A percentile compares a stretch with the other conserved stretches of the same genome.
Conservation (phyloP, 805 yeast genomes). For the Candida saitoana region DNA sequence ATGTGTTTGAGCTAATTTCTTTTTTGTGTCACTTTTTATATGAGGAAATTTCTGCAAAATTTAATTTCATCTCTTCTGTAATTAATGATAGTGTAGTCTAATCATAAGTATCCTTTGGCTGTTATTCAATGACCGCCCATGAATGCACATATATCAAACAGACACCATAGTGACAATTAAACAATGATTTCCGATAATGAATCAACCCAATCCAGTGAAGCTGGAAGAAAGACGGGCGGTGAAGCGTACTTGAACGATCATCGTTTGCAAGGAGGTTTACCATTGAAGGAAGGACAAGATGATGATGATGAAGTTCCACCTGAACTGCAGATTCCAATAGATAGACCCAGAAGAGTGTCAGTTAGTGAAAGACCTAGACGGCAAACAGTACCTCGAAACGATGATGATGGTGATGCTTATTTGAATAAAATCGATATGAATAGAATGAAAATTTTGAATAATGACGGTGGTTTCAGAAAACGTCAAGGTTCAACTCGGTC, state of each 20-base stretch:
- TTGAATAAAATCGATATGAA: neutral
- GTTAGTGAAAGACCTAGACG: neutral
- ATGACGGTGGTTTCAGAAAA: neutral
- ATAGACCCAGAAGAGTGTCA: neutral
- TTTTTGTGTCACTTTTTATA: neutral
- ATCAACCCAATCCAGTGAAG: neutral
- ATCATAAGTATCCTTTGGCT: neutral
- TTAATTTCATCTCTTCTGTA: neutral
- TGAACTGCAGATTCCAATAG: neutral
- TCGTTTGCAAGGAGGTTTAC: neutral
- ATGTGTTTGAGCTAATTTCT: neutral
- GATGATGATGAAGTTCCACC: neutral
- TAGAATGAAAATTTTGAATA: neutral
- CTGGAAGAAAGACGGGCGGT: neutral
- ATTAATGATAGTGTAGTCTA: neutral
- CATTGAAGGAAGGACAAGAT: neutral
- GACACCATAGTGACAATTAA: neutral
- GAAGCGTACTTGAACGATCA: neutral
- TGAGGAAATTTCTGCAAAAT: neutral
- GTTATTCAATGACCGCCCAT: neutral
- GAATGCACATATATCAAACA: neutral
- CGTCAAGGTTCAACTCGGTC: constrained; percentile 1
- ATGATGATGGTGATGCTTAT: neutral
- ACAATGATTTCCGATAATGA: neutral
- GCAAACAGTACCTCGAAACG: neutral